These are phyloP conservation scores for Fragaria nilgerrensis DNA, from an alignment of 306 rosid species.

Conservation along the genomic window DNA sequence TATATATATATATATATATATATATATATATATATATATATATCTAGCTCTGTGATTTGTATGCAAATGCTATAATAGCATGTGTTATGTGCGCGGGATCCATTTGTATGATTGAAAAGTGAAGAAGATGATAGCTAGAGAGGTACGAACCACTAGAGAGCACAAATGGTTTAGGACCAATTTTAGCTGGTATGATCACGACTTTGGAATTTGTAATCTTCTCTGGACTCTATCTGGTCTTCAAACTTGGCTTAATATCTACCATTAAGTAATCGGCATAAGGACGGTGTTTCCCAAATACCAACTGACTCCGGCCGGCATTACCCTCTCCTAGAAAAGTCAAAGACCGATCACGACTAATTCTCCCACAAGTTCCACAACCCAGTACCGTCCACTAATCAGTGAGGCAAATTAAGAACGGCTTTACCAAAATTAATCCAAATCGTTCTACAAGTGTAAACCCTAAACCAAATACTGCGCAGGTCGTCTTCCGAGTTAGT, in stretches of 20 bases:
- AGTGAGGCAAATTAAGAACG: not conserved
- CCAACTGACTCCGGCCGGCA: not conserved
- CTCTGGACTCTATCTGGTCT: not conserved
- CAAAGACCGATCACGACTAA: not conserved
- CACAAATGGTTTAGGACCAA: not conserved
- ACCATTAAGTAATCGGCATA: not conserved
- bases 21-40: too few relatives aligned
- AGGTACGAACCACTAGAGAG: not conserved
- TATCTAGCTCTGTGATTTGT: too few relatives aligned
- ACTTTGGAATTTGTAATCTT: not conserved
- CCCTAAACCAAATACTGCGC: not conserved
- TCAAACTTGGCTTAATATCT: not conserved
- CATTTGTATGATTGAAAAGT: not conserved
- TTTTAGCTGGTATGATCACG: not conserved
- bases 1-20: too few relatives aligned
- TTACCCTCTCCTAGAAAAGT: not conserved
- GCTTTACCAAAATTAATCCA: not conserved
- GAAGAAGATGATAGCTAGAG: too few relatives aligned
- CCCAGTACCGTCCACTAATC: not conserved
- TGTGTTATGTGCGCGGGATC: too few relatives aligned
- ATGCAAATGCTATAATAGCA: too few relatives aligned
- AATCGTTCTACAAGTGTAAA: not conserved
- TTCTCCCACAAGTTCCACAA: not conserved
- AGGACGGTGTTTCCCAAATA: not conserved
- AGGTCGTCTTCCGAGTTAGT: not conserved